phyloP scores from a whole-genome alignment of 2,329 filamentous ascomycete species.

The Akanthomyces uredinophilus region DNA sequence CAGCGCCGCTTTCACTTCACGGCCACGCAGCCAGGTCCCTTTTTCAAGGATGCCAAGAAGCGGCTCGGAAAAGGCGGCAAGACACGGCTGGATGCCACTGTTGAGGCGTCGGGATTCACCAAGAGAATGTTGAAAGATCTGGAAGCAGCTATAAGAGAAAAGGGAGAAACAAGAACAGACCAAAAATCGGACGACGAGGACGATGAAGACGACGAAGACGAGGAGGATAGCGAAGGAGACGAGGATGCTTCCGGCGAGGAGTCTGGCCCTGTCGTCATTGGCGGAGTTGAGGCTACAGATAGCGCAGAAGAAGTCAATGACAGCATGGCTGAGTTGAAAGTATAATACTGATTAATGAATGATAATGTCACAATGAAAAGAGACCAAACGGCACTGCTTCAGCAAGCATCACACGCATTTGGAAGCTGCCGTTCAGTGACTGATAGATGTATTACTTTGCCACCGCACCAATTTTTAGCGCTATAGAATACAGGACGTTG shows the following conservation, averaged over 20 bases:
- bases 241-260: constrained; percentile 21
- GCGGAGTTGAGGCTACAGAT: constrained; percentile 17
- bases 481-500: constrained; percentile 35
- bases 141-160: constrained; percentile 82
- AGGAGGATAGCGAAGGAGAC: constrained; percentile 22
- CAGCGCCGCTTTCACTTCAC: constrained; percentile 82
- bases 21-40: constrained; percentile 75
- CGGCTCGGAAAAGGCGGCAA: constrained; percentile 59
- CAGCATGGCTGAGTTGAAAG: constrained; percentile 25
- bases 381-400: background rate
- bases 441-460: constrained; percentile 5
- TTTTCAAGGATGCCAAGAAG: constrained; percentile 79
- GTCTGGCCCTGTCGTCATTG: constrained; percentile 21
- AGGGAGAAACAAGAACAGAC: constrained; percentile 48
- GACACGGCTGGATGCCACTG: constrained; percentile 75
- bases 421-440: constrained; percentile 1
- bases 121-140: constrained; percentile 96
- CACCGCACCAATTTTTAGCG: constrained; percentile 11
- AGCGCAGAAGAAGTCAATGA: constrained; percentile 20
- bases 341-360: constrained; percentile 17
- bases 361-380: background rate
- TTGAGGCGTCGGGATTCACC: constrained; percentile 90
- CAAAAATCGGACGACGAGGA: constrained; percentile 27
- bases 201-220: constrained; percentile 20
- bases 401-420: background rate